Base-by-base conservation (phyloP, 208 protist genomes). In the Trypanosoma boissoni region DNA sequence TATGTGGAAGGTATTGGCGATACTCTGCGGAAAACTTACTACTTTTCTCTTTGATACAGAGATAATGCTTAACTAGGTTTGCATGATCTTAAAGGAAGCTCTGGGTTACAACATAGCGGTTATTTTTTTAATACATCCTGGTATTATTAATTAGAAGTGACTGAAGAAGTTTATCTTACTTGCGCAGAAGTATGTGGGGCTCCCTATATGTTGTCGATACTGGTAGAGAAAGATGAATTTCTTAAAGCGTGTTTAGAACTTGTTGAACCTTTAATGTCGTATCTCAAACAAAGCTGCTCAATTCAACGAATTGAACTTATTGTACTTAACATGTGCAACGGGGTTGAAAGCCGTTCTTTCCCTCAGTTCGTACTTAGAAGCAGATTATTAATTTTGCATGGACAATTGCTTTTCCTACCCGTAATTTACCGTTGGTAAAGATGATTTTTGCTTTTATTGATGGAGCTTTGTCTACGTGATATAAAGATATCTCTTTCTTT, bases 301-400 rank as follows among this genome's bases (percentile, higher is more conserved):
- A 23, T 45, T 20, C 64, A 69, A 21, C 44, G 43, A 23, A 1
- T n/a, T n/a, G n/a, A n/a, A n/a, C n/a, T 31, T n/a, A 44, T 69
- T 48, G 3, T 69, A 51, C 27, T n/a, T 26, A 18, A 52, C 56
- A n/a, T 69, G 12, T 23, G 29, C 20, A 36, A 61, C 27, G 16
- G 39, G 27, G 1, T 69, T 37, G 56, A 14, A 42, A 63, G 49
- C 37, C 46, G 64, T n/a, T 50, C 27, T 24, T 10, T 21, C 18
- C 45, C 55, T 21, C 42, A 14, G 36, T 1, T 24, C 18, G 54
- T 10, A 21, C 42, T 9, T 18, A 48, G 34, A 9, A 27, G 2
- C 1, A 20, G 23, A 8, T 68, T 29, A 37, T 68, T n/a, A 21
- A 55, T 14, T 61, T 52, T 54, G 21, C 39, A 29, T 7, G 41